Evolutionary conservation across 768 basidiomycete genomes (phyloP).

Genomic region (Clitopilus hobsonii): DNA sequence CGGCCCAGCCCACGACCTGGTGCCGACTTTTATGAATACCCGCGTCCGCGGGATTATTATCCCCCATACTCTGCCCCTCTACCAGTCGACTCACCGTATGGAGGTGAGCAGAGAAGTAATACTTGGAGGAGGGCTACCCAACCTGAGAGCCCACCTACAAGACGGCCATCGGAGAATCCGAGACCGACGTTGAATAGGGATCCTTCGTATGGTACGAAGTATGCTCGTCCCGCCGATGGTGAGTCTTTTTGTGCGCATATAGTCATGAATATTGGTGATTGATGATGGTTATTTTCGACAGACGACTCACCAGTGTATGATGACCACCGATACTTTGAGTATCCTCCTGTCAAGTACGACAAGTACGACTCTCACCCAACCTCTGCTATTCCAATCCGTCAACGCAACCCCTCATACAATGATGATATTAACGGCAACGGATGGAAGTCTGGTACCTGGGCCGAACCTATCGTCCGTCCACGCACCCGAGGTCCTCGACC

Average conservation of each 20-base stretch:
- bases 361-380: neutral
- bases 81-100: conserved; percentile 3
- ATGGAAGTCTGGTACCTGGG: neutral
- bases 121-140: conserved; percentile 15
- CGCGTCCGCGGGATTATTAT: conserved; percentile 1
- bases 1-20: neutral
- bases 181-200: conserved; percentile 10
- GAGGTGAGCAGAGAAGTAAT: conserved; percentile 12
- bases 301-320: neutral
- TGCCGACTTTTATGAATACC: neutral
- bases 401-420: neutral
- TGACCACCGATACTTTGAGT: neutral
- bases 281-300: too few species aligned
- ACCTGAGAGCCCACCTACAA: conserved; percentile 12
- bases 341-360: neutral
- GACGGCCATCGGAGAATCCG: conserved; percentile 10
- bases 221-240: conserved; percentile 6
- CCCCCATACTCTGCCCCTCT: conserved; percentile 6
- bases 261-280: too few species aligned
- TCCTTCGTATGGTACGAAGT: conserved; percentile 11
- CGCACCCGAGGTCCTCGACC: neutral
- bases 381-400: neutral
- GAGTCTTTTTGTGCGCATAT: conserved; percentile 2
- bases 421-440: neutral
- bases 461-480: neutral